These are phyloP conservation scores for Clavulina sp. DNA, from an alignment of 768 basidiomycete genomes.

Conservation along the genomic window DNA sequence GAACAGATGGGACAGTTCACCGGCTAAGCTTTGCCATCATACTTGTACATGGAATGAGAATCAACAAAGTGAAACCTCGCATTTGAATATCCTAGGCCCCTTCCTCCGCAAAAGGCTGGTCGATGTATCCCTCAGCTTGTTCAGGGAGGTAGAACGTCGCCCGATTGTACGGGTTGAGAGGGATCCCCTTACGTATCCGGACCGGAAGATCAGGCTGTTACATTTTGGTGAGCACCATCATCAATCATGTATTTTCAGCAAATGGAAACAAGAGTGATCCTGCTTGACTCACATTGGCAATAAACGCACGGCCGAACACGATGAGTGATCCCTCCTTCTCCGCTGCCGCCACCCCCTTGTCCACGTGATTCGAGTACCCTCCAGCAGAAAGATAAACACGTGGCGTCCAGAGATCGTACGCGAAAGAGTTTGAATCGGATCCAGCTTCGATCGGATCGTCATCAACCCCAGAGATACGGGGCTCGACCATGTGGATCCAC, in stretches of 20 bases:
- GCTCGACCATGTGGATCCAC: not conserved
- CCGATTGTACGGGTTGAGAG: not conserved
- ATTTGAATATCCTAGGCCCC: not conserved
- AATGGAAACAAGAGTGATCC: not conserved
- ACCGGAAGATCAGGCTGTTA: conserved; percentile 4
- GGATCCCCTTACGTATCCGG: not conserved
- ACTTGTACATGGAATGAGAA: no score
- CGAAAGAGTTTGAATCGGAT: not conserved
- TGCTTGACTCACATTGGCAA: conserved; percentile 1
- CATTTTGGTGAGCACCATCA: no score
- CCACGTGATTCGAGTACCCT: not conserved
- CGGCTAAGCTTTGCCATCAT: no score
- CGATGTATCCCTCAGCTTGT: not conserved
- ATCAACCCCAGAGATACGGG: not conserved
- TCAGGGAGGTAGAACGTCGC: not conserved
- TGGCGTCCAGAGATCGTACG: not conserved
- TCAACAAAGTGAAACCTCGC: no score
- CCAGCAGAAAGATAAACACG: not conserved
- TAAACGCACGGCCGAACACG: conserved; percentile 1
- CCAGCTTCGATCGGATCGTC: no score
- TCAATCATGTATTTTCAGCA: no score
- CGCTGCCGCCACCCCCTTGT: not conserved
- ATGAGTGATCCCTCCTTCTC: not conserved
- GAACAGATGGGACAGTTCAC: no score
- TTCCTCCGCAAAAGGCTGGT: conserved; percentile 1